Percentiles rank a stretch among this genome's conserved stretches.
phyloP scores from a whole-genome alignment of 495 filamentous ascomycete genomes.

The Polyplosphaeria fusca region DNA sequence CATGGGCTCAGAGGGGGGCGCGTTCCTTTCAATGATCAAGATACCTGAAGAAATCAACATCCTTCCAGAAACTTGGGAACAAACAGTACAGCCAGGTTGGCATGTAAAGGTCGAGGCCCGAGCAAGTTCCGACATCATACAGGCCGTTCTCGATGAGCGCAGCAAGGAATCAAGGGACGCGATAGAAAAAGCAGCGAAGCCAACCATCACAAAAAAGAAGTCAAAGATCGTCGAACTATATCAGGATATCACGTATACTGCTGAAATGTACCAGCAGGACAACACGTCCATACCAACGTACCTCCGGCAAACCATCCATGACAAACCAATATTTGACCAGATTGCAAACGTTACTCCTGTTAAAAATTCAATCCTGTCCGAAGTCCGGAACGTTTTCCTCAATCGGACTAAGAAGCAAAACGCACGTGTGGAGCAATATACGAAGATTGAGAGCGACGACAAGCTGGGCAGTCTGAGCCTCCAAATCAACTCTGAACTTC shows the following conservation, averaged over 20 bases:
- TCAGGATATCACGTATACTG: background rate
- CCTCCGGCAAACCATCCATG: background rate
- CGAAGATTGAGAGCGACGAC: constrained; percentile 2
- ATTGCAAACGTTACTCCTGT: background rate
- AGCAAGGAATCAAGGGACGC: background rate
- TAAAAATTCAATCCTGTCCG: background rate
- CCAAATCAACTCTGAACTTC: background rate
- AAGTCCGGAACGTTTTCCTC: constrained; percentile 3
- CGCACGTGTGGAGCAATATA: background rate
- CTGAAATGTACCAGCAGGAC: background rate
- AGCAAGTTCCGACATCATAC: background rate
- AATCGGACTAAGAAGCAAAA: background rate
- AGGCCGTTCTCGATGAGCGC: background rate
- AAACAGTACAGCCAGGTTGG: background rate
- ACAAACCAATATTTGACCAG: background rate
- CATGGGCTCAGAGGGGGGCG: too few relatives aligned
- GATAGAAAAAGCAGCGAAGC: too few relatives aligned
- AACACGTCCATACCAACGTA: background rate
- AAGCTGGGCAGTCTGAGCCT: background rate
- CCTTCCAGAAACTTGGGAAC: background rate
- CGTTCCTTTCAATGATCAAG: background rate
- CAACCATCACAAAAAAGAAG: too few relatives aligned
- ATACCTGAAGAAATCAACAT: background rate
- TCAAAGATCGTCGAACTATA: too few relatives aligned
- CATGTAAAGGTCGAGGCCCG: background rate